phyloP scores from a whole-genome alignment of 345 rosid species.

The Lepidium africanum region DNA sequence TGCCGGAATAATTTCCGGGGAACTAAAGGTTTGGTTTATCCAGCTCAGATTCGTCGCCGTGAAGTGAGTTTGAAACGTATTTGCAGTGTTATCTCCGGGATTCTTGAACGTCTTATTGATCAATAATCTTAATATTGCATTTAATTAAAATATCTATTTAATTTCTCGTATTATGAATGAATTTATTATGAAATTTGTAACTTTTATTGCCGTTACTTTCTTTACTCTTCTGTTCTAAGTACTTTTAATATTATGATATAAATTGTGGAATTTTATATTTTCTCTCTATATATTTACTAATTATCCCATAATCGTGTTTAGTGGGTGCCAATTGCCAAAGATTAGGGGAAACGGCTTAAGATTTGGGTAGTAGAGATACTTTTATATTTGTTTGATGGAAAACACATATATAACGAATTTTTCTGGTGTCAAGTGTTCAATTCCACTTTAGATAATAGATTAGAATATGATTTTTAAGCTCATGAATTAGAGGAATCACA shows the following conservation, averaged over 20 bases:
- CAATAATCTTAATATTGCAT: not conserved
- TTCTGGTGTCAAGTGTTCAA: too few relatives aligned
- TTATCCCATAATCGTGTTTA: not conserved
- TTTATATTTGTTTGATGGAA: not conserved
- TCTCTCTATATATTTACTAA: not conserved
- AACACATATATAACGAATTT: too few relatives aligned
- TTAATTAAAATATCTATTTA: not conserved
- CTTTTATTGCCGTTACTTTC: not conserved
- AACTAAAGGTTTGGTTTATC: slow-evolving; percentile 42
- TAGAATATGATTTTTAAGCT: too few relatives aligned
- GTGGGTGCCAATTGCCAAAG: not conserved
- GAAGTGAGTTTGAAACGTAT: slow-evolving; percentile 62
- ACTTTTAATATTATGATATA: too few relatives aligned
- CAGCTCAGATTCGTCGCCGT: slow-evolving; percentile 48
- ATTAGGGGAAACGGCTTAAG: not conserved
- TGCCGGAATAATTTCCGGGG: slow-evolving; percentile 56
- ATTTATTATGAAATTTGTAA: not conserved
- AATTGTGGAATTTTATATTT: not conserved
- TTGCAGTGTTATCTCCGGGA: slow-evolving; percentile 62
- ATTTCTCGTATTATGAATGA: not conserved
- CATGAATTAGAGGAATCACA: too few relatives aligned
- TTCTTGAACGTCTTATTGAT: slow-evolving; percentile 43
- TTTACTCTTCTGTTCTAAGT: not conserved
- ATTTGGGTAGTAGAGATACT: not conserved
- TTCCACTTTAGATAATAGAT: too few relatives aligned